Evolutionary conservation across 1,284 basidiomycete genomes (phyloP).

Genomic region (Lentinus polychrous): DNA sequence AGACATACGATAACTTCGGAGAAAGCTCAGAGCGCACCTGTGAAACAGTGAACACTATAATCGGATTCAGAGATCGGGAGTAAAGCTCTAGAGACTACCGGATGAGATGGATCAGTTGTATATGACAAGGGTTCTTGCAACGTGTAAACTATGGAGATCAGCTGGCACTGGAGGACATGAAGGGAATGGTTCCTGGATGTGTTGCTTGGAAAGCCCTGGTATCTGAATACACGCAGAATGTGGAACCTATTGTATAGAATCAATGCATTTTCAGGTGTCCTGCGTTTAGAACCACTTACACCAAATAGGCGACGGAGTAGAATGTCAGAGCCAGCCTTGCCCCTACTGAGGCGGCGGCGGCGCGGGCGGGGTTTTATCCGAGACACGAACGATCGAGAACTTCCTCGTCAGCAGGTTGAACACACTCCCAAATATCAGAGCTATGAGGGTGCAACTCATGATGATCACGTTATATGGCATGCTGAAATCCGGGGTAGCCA

Average conservation of each 20-base stretch:
- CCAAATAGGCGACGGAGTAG: neutral
- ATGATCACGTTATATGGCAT: conserved; percentile 99
- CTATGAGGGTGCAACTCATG: conserved; percentile 85
- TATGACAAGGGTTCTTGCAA: too few relatives aligned
- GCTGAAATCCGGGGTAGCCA: conserved; percentile 96
- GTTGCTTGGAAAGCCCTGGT: too few relatives aligned
- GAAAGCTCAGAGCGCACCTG: neutral
- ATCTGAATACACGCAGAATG: too few relatives aligned
- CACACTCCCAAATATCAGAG: conserved; percentile 88
- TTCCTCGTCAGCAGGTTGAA: conserved; percentile 84
- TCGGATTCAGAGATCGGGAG: too few relatives aligned
- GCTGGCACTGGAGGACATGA: too few relatives aligned
- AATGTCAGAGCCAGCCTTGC: neutral
- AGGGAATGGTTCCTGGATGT: too few relatives aligned
- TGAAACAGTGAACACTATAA: too few relatives aligned
- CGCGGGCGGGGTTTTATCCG: neutral
- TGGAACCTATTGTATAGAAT: too few relatives aligned
- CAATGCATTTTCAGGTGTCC: too few relatives aligned
- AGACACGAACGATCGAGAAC: conserved; percentile 49
- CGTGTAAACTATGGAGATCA: too few relatives aligned
- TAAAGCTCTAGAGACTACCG: too few relatives aligned
- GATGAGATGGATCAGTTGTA: too few relatives aligned
- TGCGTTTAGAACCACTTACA: neutral
- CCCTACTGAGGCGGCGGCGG: neutral
- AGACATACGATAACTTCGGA: neutral